Conservation (phyloP, 1,284 basidiomycete species). For the Porodaedalea pini region DNA sequence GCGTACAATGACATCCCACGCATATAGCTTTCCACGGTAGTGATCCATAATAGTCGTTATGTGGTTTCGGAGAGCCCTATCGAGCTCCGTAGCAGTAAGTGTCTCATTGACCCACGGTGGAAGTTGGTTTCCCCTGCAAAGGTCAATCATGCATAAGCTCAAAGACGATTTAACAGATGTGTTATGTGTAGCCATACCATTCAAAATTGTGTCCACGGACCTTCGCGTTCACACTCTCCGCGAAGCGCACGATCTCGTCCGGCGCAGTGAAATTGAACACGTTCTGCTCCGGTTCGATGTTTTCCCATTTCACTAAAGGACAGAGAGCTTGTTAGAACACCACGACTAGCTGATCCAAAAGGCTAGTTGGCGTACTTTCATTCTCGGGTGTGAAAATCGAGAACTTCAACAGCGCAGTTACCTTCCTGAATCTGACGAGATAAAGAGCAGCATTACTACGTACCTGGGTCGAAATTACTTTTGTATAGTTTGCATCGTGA, state of each 20-base stretch:
- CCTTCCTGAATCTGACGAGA: neutral
- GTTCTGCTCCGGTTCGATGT: constrained; percentile 17
- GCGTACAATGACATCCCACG: constrained; percentile 17
- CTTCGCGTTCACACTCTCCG: constrained; percentile 18
- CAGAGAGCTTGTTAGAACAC: neutral
- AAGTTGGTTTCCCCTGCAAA: constrained; percentile 18
- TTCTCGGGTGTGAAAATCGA: constrained; percentile 21
- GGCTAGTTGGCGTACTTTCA: constrained; percentile 14
- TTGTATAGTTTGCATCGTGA: constrained; percentile 17
- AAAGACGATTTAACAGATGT: neutral
- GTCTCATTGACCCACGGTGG: constrained; percentile 18
- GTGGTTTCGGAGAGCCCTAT: constrained; percentile 18
- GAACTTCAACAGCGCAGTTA: constrained; percentile 2
- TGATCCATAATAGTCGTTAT: constrained; percentile 20
- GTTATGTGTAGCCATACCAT: constrained; percentile 6
- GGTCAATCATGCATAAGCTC: neutral
- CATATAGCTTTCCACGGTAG: constrained; percentile 18
- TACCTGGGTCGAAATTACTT: constrained; percentile 18
- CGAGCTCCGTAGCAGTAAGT: constrained; percentile 15
- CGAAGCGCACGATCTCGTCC: constrained; percentile 20
- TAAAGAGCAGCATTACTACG: neutral
- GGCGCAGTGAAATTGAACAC: constrained; percentile 16
- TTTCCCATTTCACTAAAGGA: constrained; percentile 19
- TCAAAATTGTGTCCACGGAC: constrained; percentile 18
- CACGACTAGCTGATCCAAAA: neutral